phyloP scores from a whole-genome alignment of 352 stramenopile genomes.

The Thraustochytrium sp. region DNA sequence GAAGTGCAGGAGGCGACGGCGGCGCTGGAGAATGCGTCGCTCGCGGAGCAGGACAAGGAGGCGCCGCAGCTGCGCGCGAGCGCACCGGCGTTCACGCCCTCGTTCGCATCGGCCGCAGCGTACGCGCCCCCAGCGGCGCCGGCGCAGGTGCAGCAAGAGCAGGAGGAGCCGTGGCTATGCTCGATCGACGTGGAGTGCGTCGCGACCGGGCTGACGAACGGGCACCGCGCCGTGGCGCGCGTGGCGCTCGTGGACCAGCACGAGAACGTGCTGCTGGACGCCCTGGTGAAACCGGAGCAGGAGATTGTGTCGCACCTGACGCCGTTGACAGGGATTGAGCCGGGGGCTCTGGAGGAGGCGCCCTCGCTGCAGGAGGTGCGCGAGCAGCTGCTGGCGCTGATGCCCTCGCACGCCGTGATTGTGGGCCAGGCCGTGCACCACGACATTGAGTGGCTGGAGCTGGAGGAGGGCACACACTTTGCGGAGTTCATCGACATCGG shows the following conservation, averaged over 20 bases:
- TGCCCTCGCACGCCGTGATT: constrained; percentile 74
- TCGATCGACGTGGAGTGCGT: constrained; percentile 87
- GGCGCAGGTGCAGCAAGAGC: not conserved
- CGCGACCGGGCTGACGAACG: constrained; percentile 65
- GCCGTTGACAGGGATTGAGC: constrained; percentile 63
- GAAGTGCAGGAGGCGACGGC: not conserved
- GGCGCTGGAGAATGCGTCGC: too few species aligned
- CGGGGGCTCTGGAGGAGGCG: constrained; percentile 58
- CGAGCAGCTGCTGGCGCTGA: constrained; percentile 62
- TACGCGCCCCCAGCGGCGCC: not conserved
- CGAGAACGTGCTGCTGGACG: constrained; percentile 72
- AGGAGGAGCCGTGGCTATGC: constrained; percentile 55
- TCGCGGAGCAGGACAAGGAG: not conserved
- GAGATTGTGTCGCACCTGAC: constrained; percentile 81
- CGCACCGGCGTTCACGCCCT: not conserved
- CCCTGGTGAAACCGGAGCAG: constrained; percentile 74
- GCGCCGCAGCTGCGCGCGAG: not conserved
- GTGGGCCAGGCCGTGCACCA: constrained; percentile 86
- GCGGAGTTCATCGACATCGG: constrained; percentile 72
- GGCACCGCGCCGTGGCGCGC: constrained; percentile 74
- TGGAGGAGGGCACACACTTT: constrained; percentile 74
- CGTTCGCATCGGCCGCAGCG: not conserved
- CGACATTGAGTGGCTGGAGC: constrained; percentile 77
- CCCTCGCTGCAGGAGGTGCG: constrained; percentile 67
- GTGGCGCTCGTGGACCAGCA: constrained; percentile 79